These are phyloP conservation scores for Teratosphaeria epicoccoides DNA, from an alignment of 2,329 filamentous ascomycete genomes.

Conservation along the genomic window DNA sequence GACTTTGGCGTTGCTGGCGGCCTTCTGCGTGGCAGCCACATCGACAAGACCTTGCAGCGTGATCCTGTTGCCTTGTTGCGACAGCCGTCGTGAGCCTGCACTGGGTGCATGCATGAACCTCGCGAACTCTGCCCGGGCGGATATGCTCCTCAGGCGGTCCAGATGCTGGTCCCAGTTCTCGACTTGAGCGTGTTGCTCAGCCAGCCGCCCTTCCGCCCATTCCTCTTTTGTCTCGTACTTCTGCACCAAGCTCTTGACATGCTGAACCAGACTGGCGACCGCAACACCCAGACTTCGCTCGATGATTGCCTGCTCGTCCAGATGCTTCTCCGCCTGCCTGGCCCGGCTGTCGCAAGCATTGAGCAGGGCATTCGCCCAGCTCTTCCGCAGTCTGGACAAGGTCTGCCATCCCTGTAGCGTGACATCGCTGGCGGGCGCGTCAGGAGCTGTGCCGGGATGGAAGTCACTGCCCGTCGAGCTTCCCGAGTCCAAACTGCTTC, in stretches of 20 bases:
- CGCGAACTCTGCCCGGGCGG: slow-evolving; percentile 56
- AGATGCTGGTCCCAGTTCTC: slow-evolving; percentile 60
- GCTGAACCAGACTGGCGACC: slow-evolving; percentile 70
- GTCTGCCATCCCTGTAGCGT: slow-evolving; percentile 80
- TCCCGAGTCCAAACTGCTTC: slow-evolving; percentile 32
- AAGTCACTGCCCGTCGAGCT: slow-evolving; percentile 42
- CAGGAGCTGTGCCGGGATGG: slow-evolving; percentile 56
- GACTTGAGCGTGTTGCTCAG: slow-evolving; percentile 55
- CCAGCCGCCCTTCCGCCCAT: slow-evolving; percentile 58
- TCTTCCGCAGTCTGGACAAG: slow-evolving; percentile 67
- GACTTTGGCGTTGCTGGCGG: slow-evolving; percentile 55
- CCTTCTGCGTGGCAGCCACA: slow-evolving; percentile 58
- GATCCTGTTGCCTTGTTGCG: slow-evolving; percentile 35
- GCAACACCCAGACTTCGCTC: slow-evolving; percentile 73
- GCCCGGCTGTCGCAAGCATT: slow-evolving; percentile 60
- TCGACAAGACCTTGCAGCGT: slow-evolving; percentile 70
- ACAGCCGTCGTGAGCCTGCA: slow-evolving; percentile 17
- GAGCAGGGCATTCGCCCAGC: slow-evolving; percentile 65
- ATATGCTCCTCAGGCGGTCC: slow-evolving; percentile 51
- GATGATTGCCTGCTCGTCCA: slow-evolving; percentile 65
- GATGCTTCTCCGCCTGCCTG: slow-evolving; percentile 51
- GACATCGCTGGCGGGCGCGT: slow-evolving; percentile 68
- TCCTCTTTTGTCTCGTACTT: slow-evolving; percentile 61
- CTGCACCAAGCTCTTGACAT: slow-evolving; percentile 59
- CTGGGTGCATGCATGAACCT: slow-evolving; percentile 27